Conservation (phyloP, 2,329 filamentous ascomycete species). For the Oidium heveae region DNA sequence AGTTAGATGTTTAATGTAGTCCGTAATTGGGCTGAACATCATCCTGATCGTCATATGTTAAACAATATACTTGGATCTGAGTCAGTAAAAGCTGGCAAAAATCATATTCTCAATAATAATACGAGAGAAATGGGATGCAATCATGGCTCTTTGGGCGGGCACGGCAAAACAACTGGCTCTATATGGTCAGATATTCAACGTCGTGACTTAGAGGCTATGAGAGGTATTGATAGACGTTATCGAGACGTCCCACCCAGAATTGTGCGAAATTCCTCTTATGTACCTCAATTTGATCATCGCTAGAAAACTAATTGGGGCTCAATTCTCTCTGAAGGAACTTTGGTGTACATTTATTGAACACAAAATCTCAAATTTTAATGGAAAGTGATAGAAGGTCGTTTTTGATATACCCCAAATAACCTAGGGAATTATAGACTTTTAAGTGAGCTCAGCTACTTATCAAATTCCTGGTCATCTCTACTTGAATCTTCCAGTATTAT, state of each 20-base stretch:
- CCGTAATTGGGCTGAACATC: conserved; percentile 50
- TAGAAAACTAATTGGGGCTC: no score
- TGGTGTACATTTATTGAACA: no score
- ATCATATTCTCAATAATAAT: conserved; percentile 31
- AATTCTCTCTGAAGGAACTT: no score
- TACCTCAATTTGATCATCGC: not conserved
- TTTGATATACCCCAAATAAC: no score
- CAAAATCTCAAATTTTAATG: no score
- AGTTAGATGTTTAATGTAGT: conserved; percentile 60
- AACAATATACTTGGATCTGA: conserved; percentile 58
- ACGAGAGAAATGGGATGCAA: conserved; percentile 11
- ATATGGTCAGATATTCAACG: conserved; percentile 36
- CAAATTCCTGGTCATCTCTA: no score
- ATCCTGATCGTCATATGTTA: conserved; percentile 39
- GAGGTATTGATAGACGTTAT: conserved; percentile 19
- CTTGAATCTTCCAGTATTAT: no score
- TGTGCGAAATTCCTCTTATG: not conserved
- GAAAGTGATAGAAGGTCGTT: no score
- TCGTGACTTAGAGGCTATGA: conserved; percentile 30
- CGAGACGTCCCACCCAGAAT: no score
- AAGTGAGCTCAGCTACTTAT: no score
- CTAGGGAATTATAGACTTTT: no score
- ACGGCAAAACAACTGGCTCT: conserved; percentile 30
- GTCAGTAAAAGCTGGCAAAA: conserved; percentile 60
- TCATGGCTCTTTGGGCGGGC: conserved; percentile 17